Percentiles rank a stretch among this genome's conserved stretches.
Conservation (phyloP, 208 protist genomes). For the Trypanosoma mega region DNA sequence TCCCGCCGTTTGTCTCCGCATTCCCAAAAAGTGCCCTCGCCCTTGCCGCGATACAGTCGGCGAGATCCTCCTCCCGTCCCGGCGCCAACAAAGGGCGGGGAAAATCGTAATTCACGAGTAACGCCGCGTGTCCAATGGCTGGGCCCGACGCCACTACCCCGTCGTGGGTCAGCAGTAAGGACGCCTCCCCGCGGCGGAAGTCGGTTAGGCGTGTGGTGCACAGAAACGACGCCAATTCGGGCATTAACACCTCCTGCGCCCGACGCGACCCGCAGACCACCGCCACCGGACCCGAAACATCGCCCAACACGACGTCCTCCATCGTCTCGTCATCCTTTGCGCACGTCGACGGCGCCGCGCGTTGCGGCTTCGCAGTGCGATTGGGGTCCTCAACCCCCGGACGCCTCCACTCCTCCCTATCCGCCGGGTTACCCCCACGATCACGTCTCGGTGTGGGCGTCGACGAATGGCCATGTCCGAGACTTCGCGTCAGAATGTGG, state of each 20-base stretch:
- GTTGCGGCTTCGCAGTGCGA: conserved; percentile 16
- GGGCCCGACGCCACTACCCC: conserved; percentile 35
- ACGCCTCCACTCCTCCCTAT: too few species aligned
- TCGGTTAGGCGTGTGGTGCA: too few species aligned
- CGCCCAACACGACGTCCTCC: too few species aligned
- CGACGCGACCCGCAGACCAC: too few species aligned
- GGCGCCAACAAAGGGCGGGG: conserved; percentile 40
- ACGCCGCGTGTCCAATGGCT: conserved; percentile 21
- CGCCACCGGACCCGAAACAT: too few species aligned
- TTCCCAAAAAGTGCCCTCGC: conserved; percentile 29
- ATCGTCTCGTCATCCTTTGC: too few species aligned
- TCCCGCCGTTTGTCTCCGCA: neutral
- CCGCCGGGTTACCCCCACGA: too few species aligned
- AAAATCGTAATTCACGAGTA: conserved; percentile 62
- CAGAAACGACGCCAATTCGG: too few species aligned
- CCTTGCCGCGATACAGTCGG: conserved; percentile 40
- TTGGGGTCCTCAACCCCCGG: too few species aligned
- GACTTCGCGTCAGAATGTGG: conserved; percentile 6
- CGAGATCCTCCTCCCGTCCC: conserved; percentile 41
- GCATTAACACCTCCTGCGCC: too few species aligned
- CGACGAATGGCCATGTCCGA: too few species aligned
- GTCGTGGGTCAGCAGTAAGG: conserved; percentile 63
- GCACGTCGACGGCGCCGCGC: conserved; percentile 40
- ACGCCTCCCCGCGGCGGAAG: conserved; percentile 32
- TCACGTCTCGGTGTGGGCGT: too few species aligned